These are phyloP conservation scores for Coprinopsis strossmayeri DNA, from an alignment of 768 basidiomycete genomes.

Conservation along the genomic window DNA sequence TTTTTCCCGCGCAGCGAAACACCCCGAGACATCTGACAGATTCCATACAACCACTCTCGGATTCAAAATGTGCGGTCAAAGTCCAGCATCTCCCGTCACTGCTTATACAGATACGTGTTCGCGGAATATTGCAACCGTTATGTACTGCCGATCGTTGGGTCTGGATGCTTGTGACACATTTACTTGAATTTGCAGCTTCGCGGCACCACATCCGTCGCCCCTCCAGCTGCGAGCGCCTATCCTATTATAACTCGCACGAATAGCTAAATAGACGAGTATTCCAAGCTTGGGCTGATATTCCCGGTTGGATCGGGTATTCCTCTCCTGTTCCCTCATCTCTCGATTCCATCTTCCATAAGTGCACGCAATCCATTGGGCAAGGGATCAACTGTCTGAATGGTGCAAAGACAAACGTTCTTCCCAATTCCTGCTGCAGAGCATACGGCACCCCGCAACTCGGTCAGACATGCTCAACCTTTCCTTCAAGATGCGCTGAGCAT, in stretches of 20 bases:
- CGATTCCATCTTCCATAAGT: too few relatives aligned
- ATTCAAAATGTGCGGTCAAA: neutral
- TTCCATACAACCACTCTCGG: conserved; percentile 11
- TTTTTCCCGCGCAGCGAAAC: neutral
- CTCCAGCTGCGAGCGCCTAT: too few relatives aligned
- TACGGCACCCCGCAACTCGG: neutral
- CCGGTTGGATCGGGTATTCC: conserved; percentile 9
- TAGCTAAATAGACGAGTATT: conserved; percentile 5
- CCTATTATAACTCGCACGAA: conserved; percentile 1
- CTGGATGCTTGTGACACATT: neutral
- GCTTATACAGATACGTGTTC: neutral
- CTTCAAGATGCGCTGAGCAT: neutral
- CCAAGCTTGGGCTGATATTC: neutral
- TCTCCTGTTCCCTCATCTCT: neutral
- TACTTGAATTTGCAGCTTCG: too few relatives aligned
- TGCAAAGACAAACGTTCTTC: conserved; percentile 2
- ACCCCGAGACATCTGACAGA: conserved; percentile 18
- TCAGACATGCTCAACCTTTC: neutral
- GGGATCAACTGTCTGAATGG: neutral
- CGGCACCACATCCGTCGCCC: too few relatives aligned
- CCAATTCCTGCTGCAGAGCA: neutral
- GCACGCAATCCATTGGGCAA: too few relatives aligned
- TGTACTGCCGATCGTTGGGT: neutral
- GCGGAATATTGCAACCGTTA: neutral
- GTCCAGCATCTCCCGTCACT: too few relatives aligned